These are phyloP conservation scores for Tuber indicum DNA, from an alignment of 495 filamentous ascomycete species.

Conservation along the genomic window DNA sequence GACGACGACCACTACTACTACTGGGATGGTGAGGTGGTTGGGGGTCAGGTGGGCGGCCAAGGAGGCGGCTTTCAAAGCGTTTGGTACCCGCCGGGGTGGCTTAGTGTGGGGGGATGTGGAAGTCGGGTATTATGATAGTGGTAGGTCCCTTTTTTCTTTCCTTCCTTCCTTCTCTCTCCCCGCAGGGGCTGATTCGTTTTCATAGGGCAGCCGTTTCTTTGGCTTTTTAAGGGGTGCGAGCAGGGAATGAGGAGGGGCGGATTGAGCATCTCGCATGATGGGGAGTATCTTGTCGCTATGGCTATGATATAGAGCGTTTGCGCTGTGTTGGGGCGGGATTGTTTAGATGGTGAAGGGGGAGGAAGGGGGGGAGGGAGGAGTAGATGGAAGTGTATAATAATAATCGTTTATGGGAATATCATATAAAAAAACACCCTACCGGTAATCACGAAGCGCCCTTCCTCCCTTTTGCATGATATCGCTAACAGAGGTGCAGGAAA, in stretches of 20 bases:
- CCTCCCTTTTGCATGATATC: too few species aligned
- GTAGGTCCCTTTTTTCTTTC: conserved; percentile 42
- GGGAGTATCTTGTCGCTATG: conserved; percentile 55
- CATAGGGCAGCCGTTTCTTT: conserved; percentile 36
- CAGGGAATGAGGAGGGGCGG: conserved; percentile 31
- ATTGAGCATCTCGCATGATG: conserved; percentile 56
- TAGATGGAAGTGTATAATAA: not conserved
- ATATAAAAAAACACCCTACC: too few species aligned
- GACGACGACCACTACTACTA: too few species aligned
- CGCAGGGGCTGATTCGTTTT: conserved; percentile 38
- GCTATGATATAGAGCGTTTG: conserved; percentile 29
- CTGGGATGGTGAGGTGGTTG: conserved; percentile 25
- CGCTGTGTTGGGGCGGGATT: not conserved
- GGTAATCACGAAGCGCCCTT: too few species aligned
- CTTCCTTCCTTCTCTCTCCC: too few species aligned
- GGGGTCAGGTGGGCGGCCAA: conserved; percentile 43
- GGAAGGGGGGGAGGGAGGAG: not conserved
- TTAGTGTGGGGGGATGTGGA: conserved; percentile 38
- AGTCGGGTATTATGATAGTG: conserved; percentile 42
- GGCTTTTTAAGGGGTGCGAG: conserved; percentile 42
- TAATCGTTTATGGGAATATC: too few species aligned
- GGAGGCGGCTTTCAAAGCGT: conserved; percentile 39
- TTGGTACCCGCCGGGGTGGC: conserved; percentile 9
- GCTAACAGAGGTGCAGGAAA: too few species aligned
- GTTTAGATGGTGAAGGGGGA: not conserved